A percentile compares a stretch with the other conserved stretches of the same genome.
Conservation (phyloP, 345 rosid genomes). For the Crucihimalaya himalaica region DNA sequence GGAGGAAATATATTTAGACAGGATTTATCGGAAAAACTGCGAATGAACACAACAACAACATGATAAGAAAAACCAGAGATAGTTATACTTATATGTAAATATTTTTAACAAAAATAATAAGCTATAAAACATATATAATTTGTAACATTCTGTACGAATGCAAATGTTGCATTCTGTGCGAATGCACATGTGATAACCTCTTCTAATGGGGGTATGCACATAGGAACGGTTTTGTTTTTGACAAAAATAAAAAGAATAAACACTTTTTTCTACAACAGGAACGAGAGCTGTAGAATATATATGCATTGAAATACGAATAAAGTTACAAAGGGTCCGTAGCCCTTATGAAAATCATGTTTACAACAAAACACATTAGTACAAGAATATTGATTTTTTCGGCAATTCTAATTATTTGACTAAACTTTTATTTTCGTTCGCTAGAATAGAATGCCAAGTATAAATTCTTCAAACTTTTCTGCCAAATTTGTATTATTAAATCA, state of each 20-base stretch:
- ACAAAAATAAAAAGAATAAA: background rate
- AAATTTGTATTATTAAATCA: slow-evolving; percentile 9
- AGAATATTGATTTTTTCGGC: slow-evolving; percentile 22
- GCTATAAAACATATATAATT: too few relatives aligned
- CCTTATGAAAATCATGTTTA: slow-evolving; percentile 13
- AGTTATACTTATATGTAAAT: too few relatives aligned
- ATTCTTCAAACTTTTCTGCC: slow-evolving; percentile 26
- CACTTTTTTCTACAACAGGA: background rate
- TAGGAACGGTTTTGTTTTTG: too few relatives aligned
- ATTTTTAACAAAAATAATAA: too few relatives aligned
- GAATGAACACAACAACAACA: too few relatives aligned
- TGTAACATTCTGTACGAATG: too few relatives aligned
- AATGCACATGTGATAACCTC: background rate
- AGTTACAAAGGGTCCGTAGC: slow-evolving; percentile 6
- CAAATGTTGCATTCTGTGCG: too few relatives aligned
- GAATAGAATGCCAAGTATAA: slow-evolving; percentile 30
- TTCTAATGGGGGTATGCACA: background rate
- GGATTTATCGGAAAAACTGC: too few relatives aligned
- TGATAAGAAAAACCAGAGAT: too few relatives aligned
- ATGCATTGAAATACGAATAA: background rate
- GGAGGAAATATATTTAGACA: too few relatives aligned
- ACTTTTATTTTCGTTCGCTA: slow-evolving; percentile 29
- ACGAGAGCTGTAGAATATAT: background rate
- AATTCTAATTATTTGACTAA: slow-evolving; percentile 26
- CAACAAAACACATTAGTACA: slow-evolving; percentile 21